A percentile compares a stretch with the other conserved stretches of the same genome.
Conservation (phyloP, 2,329 filamentous ascomycete species). For the Penicillium brevicompactum region DNA sequence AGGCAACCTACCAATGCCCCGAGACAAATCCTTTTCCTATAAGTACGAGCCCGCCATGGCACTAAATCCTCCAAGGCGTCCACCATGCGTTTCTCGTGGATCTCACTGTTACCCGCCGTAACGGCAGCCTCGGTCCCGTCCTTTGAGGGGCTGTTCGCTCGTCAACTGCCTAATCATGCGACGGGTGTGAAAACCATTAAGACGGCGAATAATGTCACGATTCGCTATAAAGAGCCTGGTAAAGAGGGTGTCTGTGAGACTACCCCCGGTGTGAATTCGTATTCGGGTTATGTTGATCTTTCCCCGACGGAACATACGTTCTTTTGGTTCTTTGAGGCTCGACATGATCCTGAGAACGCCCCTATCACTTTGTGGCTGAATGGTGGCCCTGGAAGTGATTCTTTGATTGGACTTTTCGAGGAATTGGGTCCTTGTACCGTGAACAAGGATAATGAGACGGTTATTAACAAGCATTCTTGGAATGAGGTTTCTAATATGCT, state of each 20-base stretch:
- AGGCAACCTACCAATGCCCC: neutral
- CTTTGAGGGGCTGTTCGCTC: constrained; percentile 21
- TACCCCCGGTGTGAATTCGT: constrained; percentile 58
- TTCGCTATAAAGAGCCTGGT: constrained; percentile 62
- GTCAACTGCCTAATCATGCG: constrained; percentile 41
- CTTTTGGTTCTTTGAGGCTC: constrained; percentile 61
- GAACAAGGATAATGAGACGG: constrained; percentile 46
- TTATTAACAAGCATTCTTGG: constrained; percentile 62
- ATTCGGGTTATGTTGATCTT: constrained; percentile 58
- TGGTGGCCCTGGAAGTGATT: constrained; percentile 46
- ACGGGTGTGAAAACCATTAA: constrained; percentile 41
- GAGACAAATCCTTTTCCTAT: neutral
- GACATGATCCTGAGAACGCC: constrained; percentile 51
- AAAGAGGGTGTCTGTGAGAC: constrained; percentile 55
- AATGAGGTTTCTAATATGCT: constrained; percentile 62
- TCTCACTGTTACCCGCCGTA: constrained; percentile 25
- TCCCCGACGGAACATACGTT: constrained; percentile 53
- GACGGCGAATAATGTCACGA: constrained; percentile 50
- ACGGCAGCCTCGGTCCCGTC: constrained; percentile 16
- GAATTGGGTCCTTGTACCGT: constrained; percentile 49
- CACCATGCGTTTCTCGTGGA: constrained; percentile 26
- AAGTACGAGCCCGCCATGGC: neutral
- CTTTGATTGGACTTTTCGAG: constrained; percentile 46
- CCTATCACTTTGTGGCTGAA: constrained; percentile 48
- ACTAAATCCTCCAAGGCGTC: neutral